A percentile compares a stretch with the other conserved stretches of the same genome.
Conservation (phyloP, 1,139 yeast species). For the Candida sp. region DNA sequence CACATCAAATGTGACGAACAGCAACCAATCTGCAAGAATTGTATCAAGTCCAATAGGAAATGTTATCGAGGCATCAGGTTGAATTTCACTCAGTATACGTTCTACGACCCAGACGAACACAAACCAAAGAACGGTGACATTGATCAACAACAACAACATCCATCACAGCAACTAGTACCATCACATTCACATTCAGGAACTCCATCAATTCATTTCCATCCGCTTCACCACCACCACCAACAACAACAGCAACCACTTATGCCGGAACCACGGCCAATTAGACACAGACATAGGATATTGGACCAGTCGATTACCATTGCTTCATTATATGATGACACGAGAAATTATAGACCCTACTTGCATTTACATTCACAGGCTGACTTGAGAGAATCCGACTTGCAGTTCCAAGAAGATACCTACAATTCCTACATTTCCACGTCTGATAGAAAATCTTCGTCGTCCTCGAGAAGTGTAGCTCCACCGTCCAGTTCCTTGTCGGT, state of each 20-base stretch:
- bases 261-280: neutral
- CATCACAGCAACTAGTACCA: neutral
- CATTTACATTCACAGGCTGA: constrained; percentile 35
- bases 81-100: constrained; percentile 48
- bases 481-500: constrained; percentile 1
- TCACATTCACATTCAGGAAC: neutral
- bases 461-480: constrained; percentile 8
- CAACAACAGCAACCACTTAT: neutral
- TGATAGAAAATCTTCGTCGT: constrained; percentile 2
- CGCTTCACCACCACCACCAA: neutral
- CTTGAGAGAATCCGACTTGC: constrained; percentile 34
- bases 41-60: constrained; percentile 44
- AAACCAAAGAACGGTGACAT: neutral
- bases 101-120: constrained; percentile 37
- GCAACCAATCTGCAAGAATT: constrained; percentile 49
- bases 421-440: constrained; percentile 5
- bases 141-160: constrained; percentile 1
- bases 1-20: constrained; percentile 56
- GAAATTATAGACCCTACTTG: constrained; percentile 38
- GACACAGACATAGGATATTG: constrained; percentile 23
- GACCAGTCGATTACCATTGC: constrained; percentile 51
- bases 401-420: constrained; percentile 32
- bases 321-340: constrained; percentile 35
- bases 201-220: neutral
- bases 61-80: constrained; percentile 50